Evolutionary conservation across 345 rosid species (phyloP).

Genomic region (Salix udensis): DNA sequence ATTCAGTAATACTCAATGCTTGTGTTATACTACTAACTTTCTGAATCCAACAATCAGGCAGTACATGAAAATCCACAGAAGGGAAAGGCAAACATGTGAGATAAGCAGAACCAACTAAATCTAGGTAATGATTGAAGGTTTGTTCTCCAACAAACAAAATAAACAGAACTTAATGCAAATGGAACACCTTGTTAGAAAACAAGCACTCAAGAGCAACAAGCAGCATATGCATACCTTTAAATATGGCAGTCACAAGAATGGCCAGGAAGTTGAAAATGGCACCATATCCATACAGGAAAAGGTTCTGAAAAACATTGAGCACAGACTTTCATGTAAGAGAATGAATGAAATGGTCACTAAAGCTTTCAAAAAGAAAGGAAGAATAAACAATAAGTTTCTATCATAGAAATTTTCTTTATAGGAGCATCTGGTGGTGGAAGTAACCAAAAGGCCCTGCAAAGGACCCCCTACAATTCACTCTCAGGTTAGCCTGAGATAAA

Average conservation of each 20-base stretch:
- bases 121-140: not conserved
- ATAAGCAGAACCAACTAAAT: not conserved
- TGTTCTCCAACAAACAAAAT: not conserved
- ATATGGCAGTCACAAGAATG: conserved; percentile 53
- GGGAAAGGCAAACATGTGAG: not conserved
- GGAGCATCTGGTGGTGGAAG: not conserved
- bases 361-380: not conserved
- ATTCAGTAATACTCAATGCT: not conserved
- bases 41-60: not conserved
- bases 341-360: not conserved
- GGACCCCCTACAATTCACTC: not conserved
- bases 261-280: conserved; percentile 94
- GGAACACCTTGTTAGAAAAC: not conserved
- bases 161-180: not conserved
- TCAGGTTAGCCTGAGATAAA: not conserved
- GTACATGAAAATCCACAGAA: not conserved
- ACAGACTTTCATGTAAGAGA: not conserved
- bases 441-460: not conserved
- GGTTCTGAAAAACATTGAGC: conserved; percentile 54
- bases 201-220: not conserved
- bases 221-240: conserved; percentile 57
- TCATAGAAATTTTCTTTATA: not conserved
- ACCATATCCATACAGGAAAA: conserved; percentile 96
- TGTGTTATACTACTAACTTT: not conserved
- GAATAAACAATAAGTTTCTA: not conserved